Conservation (phyloP, 306 rosid species). For the Urtica urens region DNA sequence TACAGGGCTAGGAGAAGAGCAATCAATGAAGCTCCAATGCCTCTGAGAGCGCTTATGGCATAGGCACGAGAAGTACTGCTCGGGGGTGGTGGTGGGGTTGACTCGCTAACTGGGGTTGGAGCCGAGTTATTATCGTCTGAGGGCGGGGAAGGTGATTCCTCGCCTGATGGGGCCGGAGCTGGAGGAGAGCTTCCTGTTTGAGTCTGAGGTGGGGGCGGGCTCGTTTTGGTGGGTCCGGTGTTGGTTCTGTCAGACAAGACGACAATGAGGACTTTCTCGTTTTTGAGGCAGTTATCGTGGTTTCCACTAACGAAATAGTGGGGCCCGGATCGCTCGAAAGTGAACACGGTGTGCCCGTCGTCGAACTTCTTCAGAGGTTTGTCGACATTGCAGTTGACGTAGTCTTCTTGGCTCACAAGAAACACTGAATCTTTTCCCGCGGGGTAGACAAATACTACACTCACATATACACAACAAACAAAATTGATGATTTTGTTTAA, state of each 20-base stretch:
- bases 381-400: constrained; percentile 52
- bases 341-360: constrained; percentile 66
- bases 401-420: constrained; percentile 48
- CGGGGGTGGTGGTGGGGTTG: constrained; percentile 32
- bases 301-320: constrained; percentile 71
- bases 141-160: constrained; percentile 31
- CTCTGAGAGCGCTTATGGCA: constrained; percentile 33
- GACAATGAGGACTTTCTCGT: constrained; percentile 59
- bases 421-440: constrained; percentile 72
- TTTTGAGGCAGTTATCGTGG: constrained; percentile 55
- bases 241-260: constrained; percentile 59
- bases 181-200: constrained; percentile 12
- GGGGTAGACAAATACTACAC: constrained; percentile 68
- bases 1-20: constrained; percentile 45
- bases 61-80: constrained; percentile 35
- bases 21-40: constrained; percentile 27
- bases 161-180: constrained; percentile 28
- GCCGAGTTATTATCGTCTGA: constrained; percentile 31
- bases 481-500: no score
- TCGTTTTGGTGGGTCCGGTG: constrained; percentile 19
- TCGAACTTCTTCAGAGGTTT: constrained; percentile 26
- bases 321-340: constrained; percentile 46
- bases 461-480: no score
- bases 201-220: constrained; percentile 32
- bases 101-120: constrained; percentile 32